Conservation (phyloP, 2,329 filamentous ascomycete species). For the Fusarium sp. region DNA sequence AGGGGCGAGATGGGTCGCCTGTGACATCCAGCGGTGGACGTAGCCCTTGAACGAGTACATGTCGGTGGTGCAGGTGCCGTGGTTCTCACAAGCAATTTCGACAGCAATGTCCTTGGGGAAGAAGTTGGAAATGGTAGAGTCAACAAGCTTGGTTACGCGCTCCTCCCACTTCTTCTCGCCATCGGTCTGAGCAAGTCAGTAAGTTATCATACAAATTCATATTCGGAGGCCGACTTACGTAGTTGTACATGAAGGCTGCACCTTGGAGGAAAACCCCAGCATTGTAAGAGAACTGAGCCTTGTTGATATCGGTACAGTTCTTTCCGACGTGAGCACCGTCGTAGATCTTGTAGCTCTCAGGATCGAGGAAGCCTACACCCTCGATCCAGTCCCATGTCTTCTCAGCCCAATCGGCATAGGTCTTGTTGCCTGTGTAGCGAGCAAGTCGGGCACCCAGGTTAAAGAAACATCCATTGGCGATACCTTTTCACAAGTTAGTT, state of each 20-base stretch:
- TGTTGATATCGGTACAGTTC: conserved; percentile 70
- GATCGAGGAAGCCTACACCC: conserved; percentile 71
- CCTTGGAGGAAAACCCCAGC: conserved; percentile 71
- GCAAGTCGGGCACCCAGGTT: conserved; percentile 78
- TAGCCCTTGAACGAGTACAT: conserved; percentile 76
- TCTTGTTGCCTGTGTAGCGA: conserved; percentile 76
- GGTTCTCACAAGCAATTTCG: conserved; percentile 73
- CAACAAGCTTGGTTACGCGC: conserved; percentile 60
- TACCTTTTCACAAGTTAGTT: conserved; percentile 51
- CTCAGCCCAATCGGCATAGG: conserved; percentile 75
- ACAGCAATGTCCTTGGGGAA: conserved; percentile 71
- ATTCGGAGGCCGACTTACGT: conserved; percentile 52
- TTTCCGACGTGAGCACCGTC: conserved; percentile 68
- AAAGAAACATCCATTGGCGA: conserved; percentile 75
- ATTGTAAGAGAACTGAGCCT: conserved; percentile 73
- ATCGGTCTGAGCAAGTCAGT: conserved; percentile 58
- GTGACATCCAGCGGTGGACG: conserved; percentile 69
- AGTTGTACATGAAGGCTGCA: conserved; percentile 76
- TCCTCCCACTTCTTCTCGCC: conserved; percentile 66
- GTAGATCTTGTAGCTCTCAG: conserved; percentile 70
- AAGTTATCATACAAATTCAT: not conserved
- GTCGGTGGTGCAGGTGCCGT: conserved; percentile 71
- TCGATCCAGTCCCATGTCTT: conserved; percentile 75
- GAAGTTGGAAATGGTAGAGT: conserved; percentile 61
- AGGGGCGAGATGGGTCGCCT: conserved; percentile 68